These are phyloP conservation scores for Fusarium aywerte DNA, from an alignment of 2,329 filamentous ascomycete species.

Conservation along the genomic window DNA sequence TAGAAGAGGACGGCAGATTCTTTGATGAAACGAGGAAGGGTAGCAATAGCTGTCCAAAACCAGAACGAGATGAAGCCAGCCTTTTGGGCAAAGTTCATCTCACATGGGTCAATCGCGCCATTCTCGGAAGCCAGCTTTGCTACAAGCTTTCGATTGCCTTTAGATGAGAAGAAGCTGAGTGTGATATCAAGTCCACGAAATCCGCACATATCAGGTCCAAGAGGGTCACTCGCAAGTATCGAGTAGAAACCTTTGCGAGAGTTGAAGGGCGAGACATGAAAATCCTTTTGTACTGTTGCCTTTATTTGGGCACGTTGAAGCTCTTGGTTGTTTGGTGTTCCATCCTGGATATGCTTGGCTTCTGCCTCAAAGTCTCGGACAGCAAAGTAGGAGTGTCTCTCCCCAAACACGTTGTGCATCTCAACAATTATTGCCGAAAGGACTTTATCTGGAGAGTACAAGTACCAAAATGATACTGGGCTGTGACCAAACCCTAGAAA, in stretches of 20 bases:
- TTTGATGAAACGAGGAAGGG: constrained; percentile 71
- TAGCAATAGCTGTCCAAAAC: constrained; percentile 75
- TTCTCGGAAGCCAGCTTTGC: constrained; percentile 67
- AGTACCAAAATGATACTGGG: constrained; percentile 82
- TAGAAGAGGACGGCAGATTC: constrained; percentile 70
- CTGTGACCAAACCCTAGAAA: constrained; percentile 79
- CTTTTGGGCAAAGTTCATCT: constrained; percentile 57
- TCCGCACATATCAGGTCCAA: constrained; percentile 53
- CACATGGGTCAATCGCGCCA: constrained; percentile 60
- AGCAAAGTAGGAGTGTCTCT: constrained; percentile 62
- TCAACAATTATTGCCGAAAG: constrained; percentile 75
- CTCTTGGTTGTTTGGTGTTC: not conserved
- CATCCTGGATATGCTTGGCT: constrained; percentile 18
- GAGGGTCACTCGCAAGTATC: constrained; percentile 59
- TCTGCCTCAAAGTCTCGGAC: constrained; percentile 44
- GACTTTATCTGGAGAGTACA: constrained; percentile 69
- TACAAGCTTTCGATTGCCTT: constrained; percentile 69
- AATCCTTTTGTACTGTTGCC: constrained; percentile 73
- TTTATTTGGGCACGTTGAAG: constrained; percentile 52
- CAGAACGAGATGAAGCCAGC: constrained; percentile 63
- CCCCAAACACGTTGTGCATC: constrained; percentile 81
- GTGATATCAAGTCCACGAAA: constrained; percentile 64
- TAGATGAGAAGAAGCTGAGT: constrained; percentile 69
- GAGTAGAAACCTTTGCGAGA: constrained; percentile 67
- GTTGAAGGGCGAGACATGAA: constrained; percentile 82